Evolutionary conservation across 176 grass and related monocot genomes (phyloP).

Genomic region (Puccinellia tenuiflora): DNA sequence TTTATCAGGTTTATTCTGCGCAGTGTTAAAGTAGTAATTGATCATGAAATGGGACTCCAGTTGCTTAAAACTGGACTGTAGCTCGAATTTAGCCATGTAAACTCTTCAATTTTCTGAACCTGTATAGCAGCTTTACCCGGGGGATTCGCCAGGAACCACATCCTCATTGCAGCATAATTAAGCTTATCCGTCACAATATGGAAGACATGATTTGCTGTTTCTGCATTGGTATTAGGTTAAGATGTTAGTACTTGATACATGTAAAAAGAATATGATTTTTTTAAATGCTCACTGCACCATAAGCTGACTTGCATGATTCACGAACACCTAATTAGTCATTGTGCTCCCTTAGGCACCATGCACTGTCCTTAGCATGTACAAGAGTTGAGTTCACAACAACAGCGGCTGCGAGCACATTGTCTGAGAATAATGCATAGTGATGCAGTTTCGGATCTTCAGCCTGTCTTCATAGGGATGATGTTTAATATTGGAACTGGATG

Average conservation of each 20-base stretch:
- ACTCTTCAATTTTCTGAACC: slow-evolving; percentile 60
- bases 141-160: slow-evolving; percentile 80
- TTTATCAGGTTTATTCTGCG: slow-evolving; percentile 38
- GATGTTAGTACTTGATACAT: not conserved
- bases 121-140: slow-evolving; percentile 42
- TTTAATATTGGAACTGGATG: slow-evolving; percentile 11
- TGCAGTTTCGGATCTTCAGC: slow-evolving; percentile 65
- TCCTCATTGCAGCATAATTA: slow-evolving; percentile 82
- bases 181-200: slow-evolving; percentile 76
- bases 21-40: slow-evolving; percentile 57
- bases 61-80: slow-evolving; percentile 84
- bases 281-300: not conserved
- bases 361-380: slow-evolving; percentile 51
- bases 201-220: slow-evolving; percentile 60
- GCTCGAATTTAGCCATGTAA: slow-evolving; percentile 77
- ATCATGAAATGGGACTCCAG: slow-evolving; percentile 73
- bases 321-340: not conserved
- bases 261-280: not conserved
- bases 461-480: slow-evolving; percentile 51
- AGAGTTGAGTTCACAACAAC: slow-evolving; percentile 82
- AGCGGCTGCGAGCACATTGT: slow-evolving; percentile 66
- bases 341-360: not conserved
- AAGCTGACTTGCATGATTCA: not conserved
- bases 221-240: slow-evolving; percentile 32
- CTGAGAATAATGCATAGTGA: slow-evolving; percentile 82